Percentiles rank a stretch among this genome's conserved stretches.
Conservation (phyloP, 306 rosid genomes). For the Erythrophleum fordii region DNA sequence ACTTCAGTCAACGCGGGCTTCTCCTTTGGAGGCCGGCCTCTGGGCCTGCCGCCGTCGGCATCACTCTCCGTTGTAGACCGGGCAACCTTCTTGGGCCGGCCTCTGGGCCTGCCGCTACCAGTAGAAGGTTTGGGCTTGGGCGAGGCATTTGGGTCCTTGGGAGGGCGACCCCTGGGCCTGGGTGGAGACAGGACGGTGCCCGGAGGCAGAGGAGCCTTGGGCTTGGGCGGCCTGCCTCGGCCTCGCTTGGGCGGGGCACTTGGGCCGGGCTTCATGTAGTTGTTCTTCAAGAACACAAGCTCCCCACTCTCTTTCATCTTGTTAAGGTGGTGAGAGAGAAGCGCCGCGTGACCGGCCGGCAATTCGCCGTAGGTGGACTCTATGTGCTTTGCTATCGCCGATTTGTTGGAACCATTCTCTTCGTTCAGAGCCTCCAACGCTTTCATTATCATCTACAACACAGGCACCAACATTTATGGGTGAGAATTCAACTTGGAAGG, state of each 20-base stretch:
- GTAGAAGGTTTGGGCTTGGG: slow-evolving; percentile 53
- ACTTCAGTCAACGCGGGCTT: slow-evolving; percentile 68
- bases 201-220: slow-evolving; percentile 47
- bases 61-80: slow-evolving; percentile 9
- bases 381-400: slow-evolving; percentile 69
- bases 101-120: slow-evolving; percentile 71
- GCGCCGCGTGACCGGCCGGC: slow-evolving; percentile 59
- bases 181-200: slow-evolving; percentile 34
- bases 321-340: slow-evolving; percentile 64
- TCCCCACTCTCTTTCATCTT: slow-evolving; percentile 76
- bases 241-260: slow-evolving; percentile 81
- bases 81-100: slow-evolving; percentile 77
- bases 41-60: slow-evolving; percentile 46
- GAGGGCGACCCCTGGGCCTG: slow-evolving; percentile 81
- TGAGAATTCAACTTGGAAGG: too few relatives aligned
- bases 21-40: slow-evolving; percentile 92
- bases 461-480: not conserved
- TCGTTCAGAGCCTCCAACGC: slow-evolving; percentile 69
- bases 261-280: slow-evolving; percentile 71
- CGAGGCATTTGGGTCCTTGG: slow-evolving; percentile 72
- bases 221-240: slow-evolving; percentile 90
- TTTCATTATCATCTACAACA: slow-evolving; percentile 63
- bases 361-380: slow-evolving; percentile 72
- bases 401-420: slow-evolving; percentile 65
- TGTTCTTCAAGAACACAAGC: slow-evolving; percentile 71